These are phyloP conservation scores for Rhytidhysteron rufulum DNA, from an alignment of 2,329 filamentous ascomycete species.

Conservation along the genomic window DNA sequence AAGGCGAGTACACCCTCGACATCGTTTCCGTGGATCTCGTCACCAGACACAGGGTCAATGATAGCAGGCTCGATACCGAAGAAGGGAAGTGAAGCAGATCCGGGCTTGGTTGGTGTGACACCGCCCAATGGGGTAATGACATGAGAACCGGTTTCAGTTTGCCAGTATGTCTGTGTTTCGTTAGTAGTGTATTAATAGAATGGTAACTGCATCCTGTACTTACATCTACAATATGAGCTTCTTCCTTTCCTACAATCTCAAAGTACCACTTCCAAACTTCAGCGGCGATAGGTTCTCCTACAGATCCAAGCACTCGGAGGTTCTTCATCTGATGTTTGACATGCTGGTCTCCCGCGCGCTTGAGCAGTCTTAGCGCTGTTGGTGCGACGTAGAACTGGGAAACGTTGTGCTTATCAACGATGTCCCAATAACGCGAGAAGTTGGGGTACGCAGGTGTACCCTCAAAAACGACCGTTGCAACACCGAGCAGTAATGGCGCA, in stretches of 20 bases:
- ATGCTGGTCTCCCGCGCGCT: constrained; percentile 91
- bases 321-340: constrained; percentile 87
- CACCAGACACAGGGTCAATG: constrained; percentile 91
- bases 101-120: constrained; percentile 93
- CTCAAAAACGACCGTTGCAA: constrained; percentile 94
- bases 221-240: constrained; percentile 91
- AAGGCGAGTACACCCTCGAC: constrained; percentile 96
- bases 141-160: constrained; percentile 96
- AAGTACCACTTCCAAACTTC: constrained; percentile 99
- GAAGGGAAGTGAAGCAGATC: constrained; percentile 92
- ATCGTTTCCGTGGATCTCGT: constrained; percentile 91
- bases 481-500: constrained; percentile 85
- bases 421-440: constrained; percentile 98
- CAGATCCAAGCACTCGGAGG: constrained; percentile 85
- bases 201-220: constrained; percentile 40
- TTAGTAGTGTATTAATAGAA: constrained; percentile 12
- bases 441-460: constrained; percentile 95
- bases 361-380: constrained; percentile 86
- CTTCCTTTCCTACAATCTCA: constrained; percentile 87
- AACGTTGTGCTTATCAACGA: constrained; percentile 90
- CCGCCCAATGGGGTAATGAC: constrained; percentile 92
- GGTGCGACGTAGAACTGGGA: constrained; percentile 99
- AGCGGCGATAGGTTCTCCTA: constrained; percentile 94
- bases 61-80: constrained; percentile 98
- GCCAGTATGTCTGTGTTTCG: constrained; percentile 84